Percentiles rank a stretch among this genome's conserved stretches.
These are phyloP conservation scores for Fusarium chaquense DNA, from an alignment of 2,329 filamentous ascomycete species.

Conservation along the genomic window DNA sequence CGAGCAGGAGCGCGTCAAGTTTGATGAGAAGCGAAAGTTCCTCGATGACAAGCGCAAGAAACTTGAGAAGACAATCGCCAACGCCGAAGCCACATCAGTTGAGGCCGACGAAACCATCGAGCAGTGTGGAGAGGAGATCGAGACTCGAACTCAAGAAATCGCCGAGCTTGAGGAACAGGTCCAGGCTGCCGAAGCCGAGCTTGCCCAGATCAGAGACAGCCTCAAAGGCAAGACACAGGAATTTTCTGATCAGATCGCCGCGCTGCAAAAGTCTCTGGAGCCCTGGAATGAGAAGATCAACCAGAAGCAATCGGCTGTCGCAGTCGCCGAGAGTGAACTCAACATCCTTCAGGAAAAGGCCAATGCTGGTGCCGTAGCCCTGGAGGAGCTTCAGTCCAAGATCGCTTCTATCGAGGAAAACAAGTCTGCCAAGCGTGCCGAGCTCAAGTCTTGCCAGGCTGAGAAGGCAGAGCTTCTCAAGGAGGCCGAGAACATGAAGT, in stretches of 20 bases:
- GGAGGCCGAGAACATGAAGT: conserved; percentile 77
- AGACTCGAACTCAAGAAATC: conserved; percentile 80
- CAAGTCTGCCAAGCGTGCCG: conserved; percentile 76
- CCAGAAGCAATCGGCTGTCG: conserved; percentile 92
- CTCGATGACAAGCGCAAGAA: conserved; percentile 92
- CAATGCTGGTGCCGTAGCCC: conserved; percentile 84
- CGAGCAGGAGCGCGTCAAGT: conserved; percentile 96
- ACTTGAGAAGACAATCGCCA: conserved; percentile 86
- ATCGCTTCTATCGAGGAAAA: conserved; percentile 78
- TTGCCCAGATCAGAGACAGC: conserved; percentile 83
- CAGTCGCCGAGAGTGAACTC: conserved; percentile 93
- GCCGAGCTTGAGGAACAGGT: conserved; percentile 80
- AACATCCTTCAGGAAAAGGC: conserved; percentile 91
- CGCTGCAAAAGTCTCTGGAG: conserved; percentile 92
- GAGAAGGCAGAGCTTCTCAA: conserved; percentile 80
- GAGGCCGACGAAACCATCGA: conserved; percentile 84
- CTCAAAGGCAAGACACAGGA: conserved; percentile 96
- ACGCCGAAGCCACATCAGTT: conserved; percentile 77
- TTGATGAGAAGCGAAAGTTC: conserved; percentile 98
- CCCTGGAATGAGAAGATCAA: conserved; percentile 98
- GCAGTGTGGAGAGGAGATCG: conserved; percentile 82
- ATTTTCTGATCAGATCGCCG: conserved; percentile 91
- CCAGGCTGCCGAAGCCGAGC: conserved; percentile 82
- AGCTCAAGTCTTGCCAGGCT: conserved; percentile 80
- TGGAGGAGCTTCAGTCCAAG: conserved; percentile 86